phyloP scores from a whole-genome alignment of 1,139 yeast species.

The Candida sojae region DNA sequence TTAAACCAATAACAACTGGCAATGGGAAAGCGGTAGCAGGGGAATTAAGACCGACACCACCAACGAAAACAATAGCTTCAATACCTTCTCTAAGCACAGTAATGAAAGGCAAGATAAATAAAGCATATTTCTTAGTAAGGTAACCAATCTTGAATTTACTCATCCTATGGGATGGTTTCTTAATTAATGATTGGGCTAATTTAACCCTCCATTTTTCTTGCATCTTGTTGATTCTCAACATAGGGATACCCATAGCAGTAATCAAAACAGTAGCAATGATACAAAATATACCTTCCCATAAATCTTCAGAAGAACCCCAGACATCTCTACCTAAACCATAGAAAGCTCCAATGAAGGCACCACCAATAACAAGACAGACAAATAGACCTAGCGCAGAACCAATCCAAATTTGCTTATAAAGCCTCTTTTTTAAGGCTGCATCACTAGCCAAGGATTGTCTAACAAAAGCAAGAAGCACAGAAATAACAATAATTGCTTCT shows the following conservation, averaged over 20 bases:
- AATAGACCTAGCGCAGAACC: constrained; percentile 71
- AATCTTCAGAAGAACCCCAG: constrained; percentile 81
- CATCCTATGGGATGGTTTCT: constrained; percentile 31
- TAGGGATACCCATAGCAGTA: constrained; percentile 84
- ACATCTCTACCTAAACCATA: constrained; percentile 74
- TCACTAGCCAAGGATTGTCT: constrained; percentile 73
- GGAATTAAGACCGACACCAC: constrained; percentile 78
- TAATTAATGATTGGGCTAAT: constrained; percentile 67
- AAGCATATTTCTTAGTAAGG: constrained; percentile 60
- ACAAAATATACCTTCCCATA: constrained; percentile 87
- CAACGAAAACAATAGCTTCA: constrained; percentile 84
- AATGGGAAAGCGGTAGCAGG: constrained; percentile 80
- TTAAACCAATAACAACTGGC: constrained; percentile 74
- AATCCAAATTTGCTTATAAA: constrained; percentile 71
- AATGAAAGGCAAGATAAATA: constrained; percentile 74
- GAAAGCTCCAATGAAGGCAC: constrained; percentile 78
- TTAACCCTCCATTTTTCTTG: constrained; percentile 87
- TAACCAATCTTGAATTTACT: constrained; percentile 33
- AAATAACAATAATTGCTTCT: constrained; percentile 83
- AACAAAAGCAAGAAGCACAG: constrained; percentile 81
- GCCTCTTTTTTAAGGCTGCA: constrained; percentile 52
- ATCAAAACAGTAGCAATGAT: constrained; percentile 78
- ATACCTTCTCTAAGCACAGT: constrained; percentile 85
- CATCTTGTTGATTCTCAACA: constrained; percentile 83
- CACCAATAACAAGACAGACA: constrained; percentile 72